Evolutionary conservation across 2,329 filamentous ascomycete species (phyloP).

Genomic region (Cercospora nicotianae): DNA sequence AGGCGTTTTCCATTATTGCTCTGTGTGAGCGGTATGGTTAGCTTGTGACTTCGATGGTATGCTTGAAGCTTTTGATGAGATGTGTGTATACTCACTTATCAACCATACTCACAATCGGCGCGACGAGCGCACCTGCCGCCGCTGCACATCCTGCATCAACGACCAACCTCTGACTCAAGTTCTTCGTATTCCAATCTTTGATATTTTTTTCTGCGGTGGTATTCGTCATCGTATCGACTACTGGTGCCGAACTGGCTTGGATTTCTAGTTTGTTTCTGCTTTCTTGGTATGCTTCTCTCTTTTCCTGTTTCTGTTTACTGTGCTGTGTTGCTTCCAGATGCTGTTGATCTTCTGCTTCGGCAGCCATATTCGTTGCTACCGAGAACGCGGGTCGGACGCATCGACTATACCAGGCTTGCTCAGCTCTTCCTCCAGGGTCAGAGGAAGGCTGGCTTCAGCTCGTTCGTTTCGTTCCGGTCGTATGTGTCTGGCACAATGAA

Average conservation of each 20-base stretch:
- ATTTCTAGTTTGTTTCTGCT: not conserved
- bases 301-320: not conserved
- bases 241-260: conserved; percentile 12
- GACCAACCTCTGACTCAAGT: conserved; percentile 65
- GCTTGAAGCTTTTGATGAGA: not conserved
- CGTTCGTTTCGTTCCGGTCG: not conserved
- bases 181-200: conserved; percentile 70
- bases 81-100: conserved; percentile 62
- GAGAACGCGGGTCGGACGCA: conserved; percentile 18
- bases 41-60: not conserved
- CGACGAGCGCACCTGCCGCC: conserved; percentile 72
- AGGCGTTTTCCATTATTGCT: conserved; percentile 80
- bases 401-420: not conserved
- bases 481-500: not conserved
- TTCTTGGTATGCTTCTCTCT: not conserved
- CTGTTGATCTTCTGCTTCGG: conserved; percentile 22
- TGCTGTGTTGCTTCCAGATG: conserved; percentile 15
- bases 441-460: conserved; percentile 5
- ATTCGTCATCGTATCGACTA: conserved; percentile 8
- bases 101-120: conserved; percentile 83
- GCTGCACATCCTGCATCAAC: conserved; percentile 69
- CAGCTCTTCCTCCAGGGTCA: conserved; percentile 6
- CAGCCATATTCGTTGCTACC: conserved; percentile 27
- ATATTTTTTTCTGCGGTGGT: conserved; percentile 14
- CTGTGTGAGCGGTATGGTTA: conserved; percentile 42